Base-by-base conservation (phyloP, 1,284 basidiomycete genomes). In the Heterobasidion occidentale region DNA sequence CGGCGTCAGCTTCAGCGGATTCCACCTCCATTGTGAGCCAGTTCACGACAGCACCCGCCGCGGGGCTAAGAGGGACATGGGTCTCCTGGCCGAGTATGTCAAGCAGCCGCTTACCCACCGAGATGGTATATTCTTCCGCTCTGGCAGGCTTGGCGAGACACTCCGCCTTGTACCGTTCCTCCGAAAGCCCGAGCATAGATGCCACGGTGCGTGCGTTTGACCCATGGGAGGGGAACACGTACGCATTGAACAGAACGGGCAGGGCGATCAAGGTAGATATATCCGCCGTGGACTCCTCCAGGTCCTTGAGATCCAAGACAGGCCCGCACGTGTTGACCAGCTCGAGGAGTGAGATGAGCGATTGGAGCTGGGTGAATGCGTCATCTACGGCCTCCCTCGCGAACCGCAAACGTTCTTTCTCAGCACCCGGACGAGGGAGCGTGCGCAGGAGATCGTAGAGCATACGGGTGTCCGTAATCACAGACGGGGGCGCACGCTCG, bases 341-440 rank as follows among this genome's bases (percentile, higher is more conserved):
- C 59, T 86, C 81, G n/a, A 88, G 70, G 33, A 89, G 72, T 12
- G 76, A 72, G 11, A 72, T 72, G 19, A 90, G 69, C 17, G 80
- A 76, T 60, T 74, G 71, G 34, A 91, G 71, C 8, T 82, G 83
- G 55, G 78, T 78, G 63, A 85, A 83, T 0, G 86, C 89, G 64
- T 90, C 89, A 51, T 86, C 81, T 5, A 90, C 87, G 2, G 86
- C 89, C 65, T 91, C 89, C 27, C 76, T 74, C 11, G 89, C 88
- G 17, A 88, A 68, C 35, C 71, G 72, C 7, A 75, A 76, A 11
- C 70, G 65, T 59, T 72, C 71, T 46, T 74, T 76, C 50, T 75
- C 73, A 19, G 69, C 70, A 6, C 64, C 68, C n/a, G 88, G 88
- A 17, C 81, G 78, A 20, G 88, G 86, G 36, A 91, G 73, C 36